Percentiles rank a stretch among this genome's conserved stretches.
Conservation (phyloP, 176 grass and related monocot species). For the Hyparrhenia diplandra region DNA sequence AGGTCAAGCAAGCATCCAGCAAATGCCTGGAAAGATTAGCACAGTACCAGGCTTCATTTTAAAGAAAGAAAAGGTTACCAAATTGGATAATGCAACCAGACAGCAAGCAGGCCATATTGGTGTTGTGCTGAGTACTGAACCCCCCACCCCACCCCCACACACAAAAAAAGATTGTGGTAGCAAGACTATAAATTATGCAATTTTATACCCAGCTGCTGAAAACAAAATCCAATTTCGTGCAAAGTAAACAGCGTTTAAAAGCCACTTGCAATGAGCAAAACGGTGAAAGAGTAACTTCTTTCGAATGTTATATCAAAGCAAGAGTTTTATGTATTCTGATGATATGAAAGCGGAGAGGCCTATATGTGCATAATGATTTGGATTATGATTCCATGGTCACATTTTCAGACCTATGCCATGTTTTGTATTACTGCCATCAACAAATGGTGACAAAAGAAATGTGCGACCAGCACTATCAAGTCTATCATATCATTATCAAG, state of each 20-base stretch:
- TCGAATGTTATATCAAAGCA: constrained; percentile 11
- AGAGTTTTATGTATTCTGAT: not conserved
- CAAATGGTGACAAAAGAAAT: not conserved
- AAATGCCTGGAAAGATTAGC: not conserved
- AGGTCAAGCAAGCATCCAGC: constrained; percentile 9
- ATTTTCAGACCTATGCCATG: not conserved
- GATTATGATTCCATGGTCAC: not conserved
- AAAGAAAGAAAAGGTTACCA: not conserved
- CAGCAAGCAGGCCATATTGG: not conserved
- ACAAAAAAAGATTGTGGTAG: not conserved
- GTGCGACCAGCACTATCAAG: not conserved
- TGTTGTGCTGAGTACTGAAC: not conserved
- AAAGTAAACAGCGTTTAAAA: not conserved
- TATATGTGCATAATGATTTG: not conserved
- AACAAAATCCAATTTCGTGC: not conserved
- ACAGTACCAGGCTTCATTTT: not conserved
- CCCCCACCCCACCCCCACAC: no score
- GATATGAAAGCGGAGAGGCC: not conserved
- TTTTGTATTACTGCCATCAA: not conserved
- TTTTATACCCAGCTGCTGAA: not conserved
- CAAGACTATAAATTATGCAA: not conserved
- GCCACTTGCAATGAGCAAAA: not conserved
- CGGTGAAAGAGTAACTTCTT: not conserved
- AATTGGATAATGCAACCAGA: not conserved
- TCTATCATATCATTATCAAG: not conserved